These are phyloP conservation scores for Raphanus sativus DNA, from an alignment of 345 rosid genomes.

Conservation along the genomic window DNA sequence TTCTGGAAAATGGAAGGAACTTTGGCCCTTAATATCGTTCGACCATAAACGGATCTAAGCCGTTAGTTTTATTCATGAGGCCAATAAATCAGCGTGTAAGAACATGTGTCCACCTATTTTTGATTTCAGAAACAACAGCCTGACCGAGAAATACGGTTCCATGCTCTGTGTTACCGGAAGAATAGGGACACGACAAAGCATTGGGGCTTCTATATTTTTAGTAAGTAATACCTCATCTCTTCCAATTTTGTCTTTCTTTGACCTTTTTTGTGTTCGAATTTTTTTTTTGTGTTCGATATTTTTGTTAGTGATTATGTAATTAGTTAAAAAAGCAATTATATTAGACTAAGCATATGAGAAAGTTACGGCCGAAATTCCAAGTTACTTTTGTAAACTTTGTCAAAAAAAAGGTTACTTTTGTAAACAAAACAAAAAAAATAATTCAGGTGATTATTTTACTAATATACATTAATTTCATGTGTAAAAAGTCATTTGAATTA, in stretches of 20 bases:
- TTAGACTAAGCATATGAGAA: too few relatives aligned
- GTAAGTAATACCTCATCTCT: neutral
- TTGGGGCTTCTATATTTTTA: neutral
- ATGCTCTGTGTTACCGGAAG: conserved; percentile 3
- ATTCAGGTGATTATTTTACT: too few relatives aligned
- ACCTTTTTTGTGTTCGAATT: neutral
- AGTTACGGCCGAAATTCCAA: too few relatives aligned
- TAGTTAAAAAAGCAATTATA: too few relatives aligned
- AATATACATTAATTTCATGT: too few relatives aligned
- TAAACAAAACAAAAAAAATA: too few relatives aligned
- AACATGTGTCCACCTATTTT: conserved; percentile 33
- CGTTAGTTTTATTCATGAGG: neutral
- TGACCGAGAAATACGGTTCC: neutral
- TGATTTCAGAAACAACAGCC: neutral
- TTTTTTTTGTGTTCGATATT: neutral
- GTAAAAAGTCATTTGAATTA: too few relatives aligned
- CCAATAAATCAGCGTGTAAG: neutral
- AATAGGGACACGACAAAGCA: conserved; percentile 17
- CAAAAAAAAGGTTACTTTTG: too few relatives aligned
- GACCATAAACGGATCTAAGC: neutral
- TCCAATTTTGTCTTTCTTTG: neutral
- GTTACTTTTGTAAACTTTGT: too few relatives aligned
- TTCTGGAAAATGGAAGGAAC: conserved; percentile 20
- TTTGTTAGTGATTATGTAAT: neutral
- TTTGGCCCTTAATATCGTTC: conserved; percentile 22